phyloP scores from a whole-genome alignment of 176 grass and related monocot species.

The Aechmea fasciata region DNA sequence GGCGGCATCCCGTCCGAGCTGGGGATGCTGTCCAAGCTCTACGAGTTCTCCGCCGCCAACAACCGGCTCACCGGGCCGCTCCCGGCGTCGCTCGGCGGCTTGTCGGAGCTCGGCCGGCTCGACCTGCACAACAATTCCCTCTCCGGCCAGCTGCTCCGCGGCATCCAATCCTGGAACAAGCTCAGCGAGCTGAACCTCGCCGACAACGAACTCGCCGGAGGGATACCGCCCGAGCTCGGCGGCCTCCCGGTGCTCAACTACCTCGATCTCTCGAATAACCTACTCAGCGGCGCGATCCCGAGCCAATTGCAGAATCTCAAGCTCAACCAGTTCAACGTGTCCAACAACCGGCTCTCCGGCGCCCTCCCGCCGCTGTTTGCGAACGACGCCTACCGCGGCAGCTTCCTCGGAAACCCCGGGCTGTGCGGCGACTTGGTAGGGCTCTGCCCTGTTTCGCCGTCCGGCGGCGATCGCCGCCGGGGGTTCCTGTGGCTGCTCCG shows the following conservation, averaged over 20 bases:
- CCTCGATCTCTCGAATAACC: conserved; percentile 71
- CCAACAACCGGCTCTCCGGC: conserved; percentile 62
- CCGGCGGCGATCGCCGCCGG: not conserved
- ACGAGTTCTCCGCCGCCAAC: conserved; percentile 60
- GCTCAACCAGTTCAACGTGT: conserved; percentile 72
- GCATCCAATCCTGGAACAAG: conserved; percentile 58
- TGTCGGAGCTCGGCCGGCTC: conserved; percentile 55
- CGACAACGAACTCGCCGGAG: conserved; percentile 41
- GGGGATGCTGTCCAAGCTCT: conserved; percentile 44
- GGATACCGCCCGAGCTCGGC: conserved; percentile 75
- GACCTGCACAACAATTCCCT: conserved; percentile 65
- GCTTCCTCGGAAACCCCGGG: conserved; percentile 67
- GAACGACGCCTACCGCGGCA: conserved; percentile 33
- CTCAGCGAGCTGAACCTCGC: conserved; percentile 77
- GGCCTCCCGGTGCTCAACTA: conserved; percentile 80
- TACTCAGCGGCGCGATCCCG: conserved; percentile 51
- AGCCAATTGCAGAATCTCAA: conserved; percentile 74
- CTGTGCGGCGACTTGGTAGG: conserved; percentile 38
- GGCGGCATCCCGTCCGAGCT: conserved; percentile 69
- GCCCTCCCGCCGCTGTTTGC: conserved; percentile 54
- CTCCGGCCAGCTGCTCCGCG: conserved; percentile 56
- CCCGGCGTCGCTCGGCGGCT: conserved; percentile 38
- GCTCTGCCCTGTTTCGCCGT: conserved; percentile 22
- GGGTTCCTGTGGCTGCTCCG: conserved; percentile 48
- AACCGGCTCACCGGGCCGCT: conserved; percentile 64